Percentiles rank a stretch among this genome's conserved stretches.
Conservation (phyloP, 495 filamentous ascomycete species). For the Daldinia concentrica region DNA sequence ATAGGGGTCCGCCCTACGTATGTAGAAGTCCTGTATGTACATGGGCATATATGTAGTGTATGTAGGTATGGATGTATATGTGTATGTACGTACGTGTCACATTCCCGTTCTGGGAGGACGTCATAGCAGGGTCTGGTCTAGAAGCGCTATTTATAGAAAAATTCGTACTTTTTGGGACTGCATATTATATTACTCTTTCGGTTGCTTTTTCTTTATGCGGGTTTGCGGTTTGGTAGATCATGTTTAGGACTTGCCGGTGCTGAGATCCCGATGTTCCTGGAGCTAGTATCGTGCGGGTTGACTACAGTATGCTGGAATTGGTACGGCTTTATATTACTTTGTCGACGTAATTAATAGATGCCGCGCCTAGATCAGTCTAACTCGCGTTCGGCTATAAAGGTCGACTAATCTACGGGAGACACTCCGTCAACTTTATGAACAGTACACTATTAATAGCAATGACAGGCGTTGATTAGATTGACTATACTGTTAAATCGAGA, state of each 20-base stretch:
- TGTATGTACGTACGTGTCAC: constrained; percentile 3
- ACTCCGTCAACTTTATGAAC: not conserved
- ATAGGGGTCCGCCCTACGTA: not conserved
- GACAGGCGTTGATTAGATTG: not conserved
- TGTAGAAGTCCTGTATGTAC: too few relatives aligned
- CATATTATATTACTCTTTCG: constrained; percentile 5
- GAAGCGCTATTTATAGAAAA: constrained; percentile 34
- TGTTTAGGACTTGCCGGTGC: not conserved
- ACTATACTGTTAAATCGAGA: not conserved
- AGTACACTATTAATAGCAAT: not conserved
- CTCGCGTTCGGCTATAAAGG: not conserved
- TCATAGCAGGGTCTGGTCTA: constrained; percentile 13
- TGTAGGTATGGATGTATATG: not conserved
- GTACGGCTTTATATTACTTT: not conserved
- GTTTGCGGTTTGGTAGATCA: not conserved
- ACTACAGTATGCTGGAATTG: constrained; percentile 5
- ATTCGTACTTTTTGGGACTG: constrained; percentile 3
- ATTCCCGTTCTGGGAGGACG: constrained; percentile 6
- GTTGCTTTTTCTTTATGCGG: too few relatives aligned
- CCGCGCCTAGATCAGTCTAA: constrained; percentile 19
- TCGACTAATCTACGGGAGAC: not conserved
- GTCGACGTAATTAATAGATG: not conserved
- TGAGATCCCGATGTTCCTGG: constrained; percentile 11
- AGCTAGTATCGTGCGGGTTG: constrained; percentile 15
- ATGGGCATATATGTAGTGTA: not conserved